Evolutionary conservation across 805 yeast genomes (phyloP).

Genomic region (Debaryomyces prosopidis): DNA sequence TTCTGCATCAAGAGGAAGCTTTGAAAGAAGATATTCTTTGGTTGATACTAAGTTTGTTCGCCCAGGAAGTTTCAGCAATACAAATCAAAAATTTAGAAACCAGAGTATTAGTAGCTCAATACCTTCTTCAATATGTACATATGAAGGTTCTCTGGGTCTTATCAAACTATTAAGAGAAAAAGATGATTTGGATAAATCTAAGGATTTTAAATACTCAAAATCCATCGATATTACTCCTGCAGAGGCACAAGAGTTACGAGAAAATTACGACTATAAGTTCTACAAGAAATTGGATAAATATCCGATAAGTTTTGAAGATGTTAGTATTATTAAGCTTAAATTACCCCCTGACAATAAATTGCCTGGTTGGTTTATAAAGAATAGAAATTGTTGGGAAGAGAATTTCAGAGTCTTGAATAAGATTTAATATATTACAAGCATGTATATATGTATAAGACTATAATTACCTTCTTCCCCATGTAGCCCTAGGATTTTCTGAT

Average conservation of each 20-base stretch:
- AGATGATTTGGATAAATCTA: slow-evolving; percentile 7
- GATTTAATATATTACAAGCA: not conserved
- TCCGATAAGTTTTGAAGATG: slow-evolving; percentile 32
- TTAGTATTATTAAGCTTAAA: slow-evolving; percentile 41
- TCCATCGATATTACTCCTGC: slow-evolving; percentile 5
- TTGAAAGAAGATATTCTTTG: slow-evolving; percentile 32
- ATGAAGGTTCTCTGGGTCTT: slow-evolving; percentile 1
- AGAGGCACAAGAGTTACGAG: slow-evolving; percentile 17
- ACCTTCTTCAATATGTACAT: slow-evolving; percentile 1
- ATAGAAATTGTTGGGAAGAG: slow-evolving; percentile 67
- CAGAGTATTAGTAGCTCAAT: slow-evolving; percentile 3
- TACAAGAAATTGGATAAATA: slow-evolving; percentile 42
- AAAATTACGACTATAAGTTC: slow-evolving; percentile 32
- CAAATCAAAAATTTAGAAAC: slow-evolving; percentile 13
- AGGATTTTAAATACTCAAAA: slow-evolving; percentile 5
- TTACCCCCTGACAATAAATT: slow-evolving; percentile 64
- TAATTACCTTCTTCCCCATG: slow-evolving; percentile 24
- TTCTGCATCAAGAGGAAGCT: slow-evolving; percentile 16
- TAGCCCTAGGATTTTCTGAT: slow-evolving; percentile 14
- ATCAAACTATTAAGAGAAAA: not conserved
- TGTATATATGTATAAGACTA: not conserved
- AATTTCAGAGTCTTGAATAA: slow-evolving; percentile 20
- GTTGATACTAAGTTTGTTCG: slow-evolving; percentile 28
- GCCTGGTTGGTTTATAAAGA: slow-evolving; percentile 75
- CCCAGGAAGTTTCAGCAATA: slow-evolving; percentile 16